Conservation (phyloP, 2,329 filamentous ascomycete species). For the Cryphonectria japonica region DNA sequence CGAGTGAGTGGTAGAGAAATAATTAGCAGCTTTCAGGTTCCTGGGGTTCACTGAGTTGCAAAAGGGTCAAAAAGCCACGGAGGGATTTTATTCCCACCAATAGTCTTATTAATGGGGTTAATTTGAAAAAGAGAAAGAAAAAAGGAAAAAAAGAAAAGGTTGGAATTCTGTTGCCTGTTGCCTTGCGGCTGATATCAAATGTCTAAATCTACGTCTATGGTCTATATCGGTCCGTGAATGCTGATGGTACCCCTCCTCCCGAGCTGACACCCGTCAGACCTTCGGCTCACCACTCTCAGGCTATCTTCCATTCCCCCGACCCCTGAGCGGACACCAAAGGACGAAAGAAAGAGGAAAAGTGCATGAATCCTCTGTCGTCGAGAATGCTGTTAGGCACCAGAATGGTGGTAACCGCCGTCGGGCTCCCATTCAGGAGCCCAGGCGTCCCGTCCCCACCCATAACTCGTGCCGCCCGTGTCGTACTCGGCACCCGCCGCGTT, state of each 20-base stretch:
- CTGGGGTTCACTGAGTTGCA: neutral
- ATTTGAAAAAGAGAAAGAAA: neutral
- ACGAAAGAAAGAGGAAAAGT: neutral
- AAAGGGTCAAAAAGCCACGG: neutral
- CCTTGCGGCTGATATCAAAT: neutral
- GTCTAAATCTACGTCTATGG: neutral
- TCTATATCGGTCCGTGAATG: neutral
- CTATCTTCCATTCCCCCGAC: neutral
- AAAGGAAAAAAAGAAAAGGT: neutral
- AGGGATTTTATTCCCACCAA: neutral
- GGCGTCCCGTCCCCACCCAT: slow-evolving; percentile 9
- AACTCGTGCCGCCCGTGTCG: neutral
- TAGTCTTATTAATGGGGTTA: neutral
- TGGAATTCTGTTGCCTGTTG: neutral
- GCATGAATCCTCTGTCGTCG: neutral
- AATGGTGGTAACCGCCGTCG: neutral
- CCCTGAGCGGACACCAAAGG: neutral
- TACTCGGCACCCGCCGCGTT: neutral
- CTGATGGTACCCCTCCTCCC: neutral
- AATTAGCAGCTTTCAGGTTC: neutral
- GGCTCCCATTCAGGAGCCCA: slow-evolving; percentile 22
- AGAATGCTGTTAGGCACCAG: neutral
- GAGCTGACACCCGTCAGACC: neutral
- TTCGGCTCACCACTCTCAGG: neutral
- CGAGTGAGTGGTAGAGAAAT: no score